These are phyloP conservation scores for Podaxis pistillaris DNA, from an alignment of 768 basidiomycete genomes.

Conservation along the genomic window DNA sequence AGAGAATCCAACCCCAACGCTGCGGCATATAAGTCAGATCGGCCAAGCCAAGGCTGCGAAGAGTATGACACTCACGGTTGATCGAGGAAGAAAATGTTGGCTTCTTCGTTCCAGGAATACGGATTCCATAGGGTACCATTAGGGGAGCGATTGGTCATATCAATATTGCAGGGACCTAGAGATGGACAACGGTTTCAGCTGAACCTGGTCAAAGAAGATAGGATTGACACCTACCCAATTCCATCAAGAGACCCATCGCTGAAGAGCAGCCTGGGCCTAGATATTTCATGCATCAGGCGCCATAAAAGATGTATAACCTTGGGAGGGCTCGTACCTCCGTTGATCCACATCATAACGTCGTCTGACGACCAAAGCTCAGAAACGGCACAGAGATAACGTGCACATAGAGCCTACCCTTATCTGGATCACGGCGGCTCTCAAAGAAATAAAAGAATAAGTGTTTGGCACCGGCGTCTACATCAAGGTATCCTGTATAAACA, in stretches of 20 bases:
- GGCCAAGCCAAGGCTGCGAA: slow-evolving; percentile 63
- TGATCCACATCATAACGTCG: slow-evolving; percentile 60
- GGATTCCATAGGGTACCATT: slow-evolving; percentile 55
- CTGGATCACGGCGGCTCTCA: slow-evolving; percentile 62
- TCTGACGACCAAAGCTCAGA: slow-evolving; percentile 25
- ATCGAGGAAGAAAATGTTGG: slow-evolving; percentile 63
- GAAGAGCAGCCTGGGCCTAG: slow-evolving; percentile 41
- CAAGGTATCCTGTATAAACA: slow-evolving; percentile 56
- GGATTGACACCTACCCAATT: slow-evolving; percentile 48
- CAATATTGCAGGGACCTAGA: slow-evolving; percentile 46
- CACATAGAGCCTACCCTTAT: slow-evolving; percentile 27
- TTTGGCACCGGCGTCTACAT: slow-evolving; percentile 51
- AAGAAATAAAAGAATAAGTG: slow-evolving; percentile 83
- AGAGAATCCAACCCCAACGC: slow-evolving; percentile 28
- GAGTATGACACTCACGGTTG: slow-evolving; percentile 56
- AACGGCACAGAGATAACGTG: background rate
- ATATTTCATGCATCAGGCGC: background rate
- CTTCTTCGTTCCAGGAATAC: slow-evolving; percentile 67
- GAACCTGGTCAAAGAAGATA: too few relatives aligned
- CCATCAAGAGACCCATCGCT: slow-evolving; percentile 65
- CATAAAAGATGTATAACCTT: background rate
- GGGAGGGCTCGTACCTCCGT: slow-evolving; percentile 34
- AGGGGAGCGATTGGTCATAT: slow-evolving; percentile 48
- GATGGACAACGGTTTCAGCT: background rate
- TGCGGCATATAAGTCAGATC: slow-evolving; percentile 18